These are phyloP conservation scores for Epichloe uncinata DNA, from an alignment of 2,329 filamentous ascomycete genomes.

Conservation along the genomic window DNA sequence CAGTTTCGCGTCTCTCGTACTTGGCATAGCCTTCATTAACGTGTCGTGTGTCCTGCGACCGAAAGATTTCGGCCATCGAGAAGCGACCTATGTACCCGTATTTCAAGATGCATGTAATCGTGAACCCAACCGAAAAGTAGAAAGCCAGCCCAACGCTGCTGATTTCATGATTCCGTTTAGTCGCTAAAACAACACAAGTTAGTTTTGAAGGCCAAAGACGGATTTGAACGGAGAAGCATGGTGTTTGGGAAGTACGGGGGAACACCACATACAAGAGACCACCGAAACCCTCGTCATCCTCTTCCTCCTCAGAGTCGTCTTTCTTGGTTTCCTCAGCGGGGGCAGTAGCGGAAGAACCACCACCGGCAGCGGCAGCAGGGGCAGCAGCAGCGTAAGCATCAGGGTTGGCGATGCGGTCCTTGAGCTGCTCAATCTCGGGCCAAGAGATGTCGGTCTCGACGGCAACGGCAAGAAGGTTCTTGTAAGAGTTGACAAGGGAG, in stretches of 20 bases:
- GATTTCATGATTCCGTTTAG: slow-evolving; percentile 30
- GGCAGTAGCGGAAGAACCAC: slow-evolving; percentile 29
- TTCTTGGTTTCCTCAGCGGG: slow-evolving; percentile 50
- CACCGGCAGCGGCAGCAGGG: slow-evolving; percentile 50
- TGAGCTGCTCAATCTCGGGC: slow-evolving; percentile 93
- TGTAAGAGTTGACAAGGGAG: slow-evolving; percentile 95
- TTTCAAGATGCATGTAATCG: slow-evolving; percentile 26
- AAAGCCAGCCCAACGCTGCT: slow-evolving; percentile 27
- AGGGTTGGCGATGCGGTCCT: slow-evolving; percentile 99
- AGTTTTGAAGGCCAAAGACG: slow-evolving; percentile 15
- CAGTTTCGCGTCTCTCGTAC: not conserved
- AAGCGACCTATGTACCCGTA: slow-evolving; percentile 34
- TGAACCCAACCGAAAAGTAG: slow-evolving; percentile 30
- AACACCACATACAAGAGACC: slow-evolving; percentile 53
- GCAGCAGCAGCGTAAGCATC: slow-evolving; percentile 84
- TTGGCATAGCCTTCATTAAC: slow-evolving; percentile 15
- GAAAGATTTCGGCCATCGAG: slow-evolving; percentile 23
- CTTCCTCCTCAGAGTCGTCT: slow-evolving; percentile 57
- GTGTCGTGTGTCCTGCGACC: slow-evolving; percentile 19
- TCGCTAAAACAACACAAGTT: slow-evolving; percentile 32
- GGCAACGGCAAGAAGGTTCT: slow-evolving; percentile 86
- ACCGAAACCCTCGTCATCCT: slow-evolving; percentile 59
- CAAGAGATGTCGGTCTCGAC: slow-evolving; percentile 84
- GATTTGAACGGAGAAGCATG: not conserved
- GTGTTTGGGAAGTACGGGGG: not conserved